Evolutionary conservation across 345 rosid genomes (phyloP), one percentile per base, ranked within the genome.

Genomic region (Lagerstroemia speciosa): DNA sequence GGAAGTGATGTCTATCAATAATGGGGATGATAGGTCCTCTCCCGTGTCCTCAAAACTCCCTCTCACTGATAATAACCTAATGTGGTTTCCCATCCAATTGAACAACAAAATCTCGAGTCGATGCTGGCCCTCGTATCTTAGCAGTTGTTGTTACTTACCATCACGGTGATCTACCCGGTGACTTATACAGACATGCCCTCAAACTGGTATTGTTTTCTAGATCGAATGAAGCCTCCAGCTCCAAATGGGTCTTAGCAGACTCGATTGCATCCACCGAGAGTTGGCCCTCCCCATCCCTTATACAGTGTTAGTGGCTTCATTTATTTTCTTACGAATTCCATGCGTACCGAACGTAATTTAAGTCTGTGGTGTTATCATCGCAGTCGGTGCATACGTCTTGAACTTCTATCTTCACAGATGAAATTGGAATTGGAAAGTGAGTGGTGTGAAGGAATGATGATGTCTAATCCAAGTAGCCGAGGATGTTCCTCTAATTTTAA

Each of bases 1-100:
- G 72, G 66, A 61, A 69, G 55, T 17, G 34, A 58, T 58, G 58
- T 40, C 38, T 38, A 31, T 40, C 46, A 58, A 37, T 11, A 62
- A 31, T 40, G 46, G 65, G 64, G 27, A 15, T 7, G 62, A 30
- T 55, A 10, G 70, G 45, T 40, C 17, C 61, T n/a, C 27, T 41
- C 64, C 34, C n/a, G 20, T 15, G 31, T 15, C 26, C 31, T 9
- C 27, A 8, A 10, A 57, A 62, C 48, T 68, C 71, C 71, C 71
- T 37, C 43, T 32, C 65, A 62, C 46, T n/a, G 20, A 58, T 37
- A 64, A 4, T 37, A 64, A 4, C 55, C 55, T 50, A 53, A 53
- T n/a, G 10, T n/a, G n/a, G n/a, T 22, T 26, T 22, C 30, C 29
- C 1, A 53, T 6, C 24, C 9, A 2, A 7, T 48, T 15, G 53